Evolutionary conservation across 2,329 filamentous ascomycete genomes (phyloP), one percentile per base, ranked within the genome.

Genomic region (Alternaria sp.): DNA sequence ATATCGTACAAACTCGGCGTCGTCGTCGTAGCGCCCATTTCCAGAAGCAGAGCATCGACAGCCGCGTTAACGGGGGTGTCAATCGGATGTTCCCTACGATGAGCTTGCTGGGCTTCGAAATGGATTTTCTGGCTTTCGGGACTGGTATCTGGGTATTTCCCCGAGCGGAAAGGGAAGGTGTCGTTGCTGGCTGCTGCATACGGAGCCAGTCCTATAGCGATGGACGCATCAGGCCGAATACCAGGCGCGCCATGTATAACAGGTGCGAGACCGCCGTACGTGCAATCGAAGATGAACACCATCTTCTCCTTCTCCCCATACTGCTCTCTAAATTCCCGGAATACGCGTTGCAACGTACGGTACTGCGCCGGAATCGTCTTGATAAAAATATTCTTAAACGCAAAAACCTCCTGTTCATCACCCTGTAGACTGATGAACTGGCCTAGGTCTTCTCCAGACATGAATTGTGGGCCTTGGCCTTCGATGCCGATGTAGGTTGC

Each of bases 261-360:
- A 0, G 67, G 62, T 1, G 78, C 61, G 6, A 74, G 61, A 0
- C 81, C 83, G 61, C 78, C 74, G 51, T 78, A 83, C 4, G 77
- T 68, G 5, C 74, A 73, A 65, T 86, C 84, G 26, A 75, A 73
- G 26, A 86, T 55, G 21, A 85, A 71, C n/a, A 86, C 63, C 23
- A 86, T 75, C 43, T 82, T 73, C 9, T 79, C 72, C 5, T 65
- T 61, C 3, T 79, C 77, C 3, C 64, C 61, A 19, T 81, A 70
- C 2, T 73, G 55, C 5, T 73, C 70, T 4, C 75, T 74, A 32
- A 69, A 13, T 81, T 61, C 3, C 13, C 21, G 23, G n/a, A 65
- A 80, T 1, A 77, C 73, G 13, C 61, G 64, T 59, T 80, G 78
- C 10, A 82, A 44, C 6, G 75, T 72, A 36, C 70, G 65, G 62